phyloP scores from a whole-genome alignment of 176 grass and related monocot species.

The Secale cereale region DNA sequence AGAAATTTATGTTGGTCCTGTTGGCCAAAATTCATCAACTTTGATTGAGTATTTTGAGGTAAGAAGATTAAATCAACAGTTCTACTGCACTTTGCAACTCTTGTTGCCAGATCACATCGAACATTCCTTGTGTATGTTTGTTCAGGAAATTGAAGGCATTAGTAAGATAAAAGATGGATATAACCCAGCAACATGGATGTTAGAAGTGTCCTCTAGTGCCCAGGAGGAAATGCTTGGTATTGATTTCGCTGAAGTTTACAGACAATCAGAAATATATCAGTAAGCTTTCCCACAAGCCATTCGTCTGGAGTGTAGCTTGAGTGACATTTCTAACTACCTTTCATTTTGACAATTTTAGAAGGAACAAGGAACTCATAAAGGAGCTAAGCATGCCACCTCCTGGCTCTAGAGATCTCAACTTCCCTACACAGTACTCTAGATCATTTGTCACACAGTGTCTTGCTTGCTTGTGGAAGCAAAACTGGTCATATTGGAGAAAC shows the following conservation, averaged over 20 bases:
- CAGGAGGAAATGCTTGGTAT: constrained; percentile 61
- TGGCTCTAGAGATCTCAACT: constrained; percentile 49
- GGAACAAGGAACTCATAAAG: constrained; percentile 62
- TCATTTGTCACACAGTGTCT: constrained; percentile 54
- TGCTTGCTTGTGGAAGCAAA: constrained; percentile 83
- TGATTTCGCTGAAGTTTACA: constrained; percentile 61
- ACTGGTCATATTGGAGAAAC: constrained; percentile 73
- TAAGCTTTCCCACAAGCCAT: constrained; percentile 15
- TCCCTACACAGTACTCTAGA: constrained; percentile 58
- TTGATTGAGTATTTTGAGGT: constrained; percentile 91
- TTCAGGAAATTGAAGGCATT: constrained; percentile 59
- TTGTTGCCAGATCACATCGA: neutral
- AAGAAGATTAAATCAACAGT: constrained; percentile 3
- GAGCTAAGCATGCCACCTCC: constrained; percentile 53
- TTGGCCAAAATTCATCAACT: constrained; percentile 67
- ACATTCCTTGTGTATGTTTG: constrained; percentile 7
- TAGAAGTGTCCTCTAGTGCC: constrained; percentile 55
- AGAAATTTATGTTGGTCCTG: constrained; percentile 88
- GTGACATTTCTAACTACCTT: neutral
- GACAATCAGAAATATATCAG: constrained; percentile 55
- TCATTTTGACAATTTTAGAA: constrained; percentile 44
- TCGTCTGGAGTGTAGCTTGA: constrained; percentile 7
- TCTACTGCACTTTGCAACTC: neutral
- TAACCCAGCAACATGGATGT: constrained; percentile 89
- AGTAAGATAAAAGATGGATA: constrained; percentile 64